Evolutionary conservation across 805 yeast species (phyloP).

Genomic region (Phaffomyces opuntiae): DNA sequence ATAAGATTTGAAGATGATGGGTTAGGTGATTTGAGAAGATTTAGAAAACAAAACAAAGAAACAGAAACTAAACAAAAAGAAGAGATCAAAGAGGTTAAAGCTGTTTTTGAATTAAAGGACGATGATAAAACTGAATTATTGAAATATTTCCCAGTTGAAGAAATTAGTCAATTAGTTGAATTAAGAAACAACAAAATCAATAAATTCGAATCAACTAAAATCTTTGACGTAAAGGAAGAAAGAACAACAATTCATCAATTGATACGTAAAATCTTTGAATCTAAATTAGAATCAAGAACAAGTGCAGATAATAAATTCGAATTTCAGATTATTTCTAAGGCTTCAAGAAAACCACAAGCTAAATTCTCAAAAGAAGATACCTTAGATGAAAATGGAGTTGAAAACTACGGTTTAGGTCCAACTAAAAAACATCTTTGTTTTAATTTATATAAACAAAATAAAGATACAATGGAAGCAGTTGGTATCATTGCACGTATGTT

Average conservation of each 20-base stretch:
- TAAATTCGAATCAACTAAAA: constrained; percentile 48
- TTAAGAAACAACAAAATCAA: constrained; percentile 32
- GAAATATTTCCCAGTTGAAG: constrained; percentile 52
- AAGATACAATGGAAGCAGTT: constrained; percentile 96
- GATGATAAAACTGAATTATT: constrained; percentile 42
- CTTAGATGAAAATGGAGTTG: constrained; percentile 41
- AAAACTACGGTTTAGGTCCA: constrained; percentile 71
- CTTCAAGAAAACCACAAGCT: constrained; percentile 27
- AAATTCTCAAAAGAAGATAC: constrained; percentile 21
- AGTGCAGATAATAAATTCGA: constrained; percentile 58
- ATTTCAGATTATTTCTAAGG: constrained; percentile 46
- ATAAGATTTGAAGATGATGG: constrained; percentile 76
- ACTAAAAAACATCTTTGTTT: constrained; percentile 64
- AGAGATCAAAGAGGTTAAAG: constrained; percentile 14
- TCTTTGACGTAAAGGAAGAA: constrained; percentile 58
- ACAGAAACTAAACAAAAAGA: constrained; percentile 1
- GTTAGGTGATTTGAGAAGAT: constrained; percentile 42
- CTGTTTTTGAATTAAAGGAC: constrained; percentile 35
- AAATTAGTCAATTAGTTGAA: constrained; percentile 18
- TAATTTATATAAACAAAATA: constrained; percentile 84
- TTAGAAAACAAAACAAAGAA: constrained; percentile 24
- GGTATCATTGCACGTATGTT: constrained; percentile 64
- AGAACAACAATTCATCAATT: constrained; percentile 78
- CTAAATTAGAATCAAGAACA: constrained; percentile 74
- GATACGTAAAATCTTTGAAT: constrained; percentile 64